Evolutionary conservation across 1,139 yeast genomes (phyloP), one percentile per base, ranked within the genome.

Genomic region (Candida sp.): DNA sequence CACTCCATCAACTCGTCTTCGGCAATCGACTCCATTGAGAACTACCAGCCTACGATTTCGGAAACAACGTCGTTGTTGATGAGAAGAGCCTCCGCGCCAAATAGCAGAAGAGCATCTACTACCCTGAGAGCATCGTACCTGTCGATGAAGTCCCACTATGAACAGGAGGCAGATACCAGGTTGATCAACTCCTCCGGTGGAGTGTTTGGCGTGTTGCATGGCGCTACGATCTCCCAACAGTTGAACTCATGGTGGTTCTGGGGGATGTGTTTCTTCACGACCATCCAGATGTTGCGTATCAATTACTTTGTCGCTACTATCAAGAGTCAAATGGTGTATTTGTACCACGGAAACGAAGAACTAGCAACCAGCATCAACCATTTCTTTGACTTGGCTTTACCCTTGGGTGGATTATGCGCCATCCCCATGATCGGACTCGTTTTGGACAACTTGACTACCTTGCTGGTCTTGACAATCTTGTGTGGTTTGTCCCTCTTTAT

Each of bases 271-370:
- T 64, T 83, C 4, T 90, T 91, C 68, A 88, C 97, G 5, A 82
- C 93, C 2, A 80, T 91, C 51, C 96, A 91, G 68, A 91, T 92
- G 97, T 78, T 93, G 49, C 79, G 97, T 65, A 88, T 92, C 58
- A 93, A 93, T 70, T 92, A 88, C 68, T 93, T 90, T 68, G 96
- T 93, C 48, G 97, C 97, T 5, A 90, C 98, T 1, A 75, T 93
- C 42, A 83, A 84, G 60, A 74, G 96, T 0, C 97, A 91, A 70
- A 93, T 90, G 72, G 77, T 78, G 34, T 92, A 75, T 63, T 76
- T 91, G 54, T 78, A 90, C 51, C 49, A 61, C 30, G 83, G 80
- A 12, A 73, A 80, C 54, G 80, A 77, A 42, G 77, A 73, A 6
- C 55, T 73, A 12, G 94, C 96, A 0, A 70, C 78, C 31, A 60